These are phyloP conservation scores for Allantophomopsis lycopodina DNA, from an alignment of 2,329 filamentous ascomycete species.

Conservation along the genomic window DNA sequence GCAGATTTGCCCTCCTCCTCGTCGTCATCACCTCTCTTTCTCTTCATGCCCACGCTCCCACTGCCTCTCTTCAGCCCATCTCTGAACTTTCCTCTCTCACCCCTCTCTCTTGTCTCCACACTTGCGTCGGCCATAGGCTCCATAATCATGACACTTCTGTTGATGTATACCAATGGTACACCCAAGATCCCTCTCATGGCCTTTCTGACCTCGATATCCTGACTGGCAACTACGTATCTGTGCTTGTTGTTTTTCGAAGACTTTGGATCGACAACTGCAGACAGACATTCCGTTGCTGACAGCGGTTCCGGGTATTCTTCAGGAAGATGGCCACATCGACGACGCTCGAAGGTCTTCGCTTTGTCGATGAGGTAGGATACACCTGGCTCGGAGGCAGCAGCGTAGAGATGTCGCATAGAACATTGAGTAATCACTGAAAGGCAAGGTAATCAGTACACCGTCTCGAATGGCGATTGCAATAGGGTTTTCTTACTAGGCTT, in stretches of 20 bases:
- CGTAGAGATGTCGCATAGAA: constrained; percentile 68
- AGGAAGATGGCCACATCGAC: constrained; percentile 66
- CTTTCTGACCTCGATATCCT: constrained; percentile 50
- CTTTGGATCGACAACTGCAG: constrained; percentile 68
- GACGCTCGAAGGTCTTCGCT: constrained; percentile 62
- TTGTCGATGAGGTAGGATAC: constrained; percentile 45
- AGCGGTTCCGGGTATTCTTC: constrained; percentile 59
- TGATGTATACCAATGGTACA: constrained; percentile 67
- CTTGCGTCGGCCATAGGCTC: constrained; percentile 62
- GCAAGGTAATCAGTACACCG: constrained; percentile 2
- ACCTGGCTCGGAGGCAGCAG: constrained; percentile 37
- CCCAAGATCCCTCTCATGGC: constrained; percentile 54
- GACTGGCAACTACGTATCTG: constrained; percentile 64
- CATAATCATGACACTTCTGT: constrained; percentile 65
- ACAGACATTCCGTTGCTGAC: constrained; percentile 54
- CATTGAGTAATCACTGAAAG: constrained; percentile 63
- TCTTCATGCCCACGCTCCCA: constrained; percentile 25
- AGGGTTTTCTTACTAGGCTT: constrained; percentile 52
- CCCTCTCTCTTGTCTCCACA: constrained; percentile 45
- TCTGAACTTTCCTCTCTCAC: constrained; percentile 64
- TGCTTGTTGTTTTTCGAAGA: constrained; percentile 59
- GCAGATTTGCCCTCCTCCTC: constrained; percentile 7
- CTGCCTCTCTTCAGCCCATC: constrained; percentile 43
- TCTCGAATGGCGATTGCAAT: not conserved
- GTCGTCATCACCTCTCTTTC: constrained; percentile 18